A percentile compares a stretch with the other conserved stretches of the same genome.
Conservation (phyloP, 2,329 filamentous ascomycete species). For the Calonectria pteridis region DNA sequence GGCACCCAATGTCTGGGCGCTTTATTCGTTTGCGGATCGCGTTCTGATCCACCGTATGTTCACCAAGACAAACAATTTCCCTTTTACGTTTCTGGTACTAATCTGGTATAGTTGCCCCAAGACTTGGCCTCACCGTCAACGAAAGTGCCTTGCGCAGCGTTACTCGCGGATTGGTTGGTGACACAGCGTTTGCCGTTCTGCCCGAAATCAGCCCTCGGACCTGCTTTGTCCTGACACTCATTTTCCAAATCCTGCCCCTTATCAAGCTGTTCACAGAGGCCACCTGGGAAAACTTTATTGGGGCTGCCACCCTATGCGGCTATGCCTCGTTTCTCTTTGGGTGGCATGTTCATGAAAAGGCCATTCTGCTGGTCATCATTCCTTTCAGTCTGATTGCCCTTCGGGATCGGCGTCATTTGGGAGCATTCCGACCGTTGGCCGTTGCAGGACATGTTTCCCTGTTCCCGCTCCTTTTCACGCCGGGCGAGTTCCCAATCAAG, state of each 20-base stretch:
- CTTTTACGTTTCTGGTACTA: slow-evolving; percentile 11
- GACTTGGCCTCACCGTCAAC: slow-evolving; percentile 80
- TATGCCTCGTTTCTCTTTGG: slow-evolving; percentile 98
- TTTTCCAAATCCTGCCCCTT: slow-evolving; percentile 84
- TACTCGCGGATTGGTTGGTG: slow-evolving; percentile 91
- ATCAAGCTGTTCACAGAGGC: slow-evolving; percentile 85
- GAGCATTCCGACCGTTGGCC: slow-evolving; percentile 90
- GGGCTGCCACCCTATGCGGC: slow-evolving; percentile 90
- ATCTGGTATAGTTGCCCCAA: slow-evolving; percentile 76
- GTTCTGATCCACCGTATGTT: slow-evolving; percentile 81
- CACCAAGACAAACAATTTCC: neutral
- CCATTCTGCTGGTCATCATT: slow-evolving; percentile 92
- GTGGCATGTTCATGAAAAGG: slow-evolving; percentile 99
- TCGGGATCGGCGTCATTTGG: slow-evolving; percentile 88
- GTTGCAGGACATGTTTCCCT: slow-evolving; percentile 96
- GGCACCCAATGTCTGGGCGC: slow-evolving; percentile 97
- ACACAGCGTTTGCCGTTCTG: slow-evolving; percentile 93
- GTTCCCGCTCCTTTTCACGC: slow-evolving; percentile 93
- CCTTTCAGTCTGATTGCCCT: slow-evolving; percentile 95
- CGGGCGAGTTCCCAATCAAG: slow-evolving; percentile 94
- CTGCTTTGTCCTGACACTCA: slow-evolving; percentile 86
- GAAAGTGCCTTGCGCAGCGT: slow-evolving; percentile 85
- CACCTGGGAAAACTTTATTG: slow-evolving; percentile 90
- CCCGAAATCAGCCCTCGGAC: slow-evolving; percentile 84
- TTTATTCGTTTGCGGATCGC: slow-evolving; percentile 93